Conservation (phyloP, 176 grass and related monocot species). For the Carex kokanica region DNA sequence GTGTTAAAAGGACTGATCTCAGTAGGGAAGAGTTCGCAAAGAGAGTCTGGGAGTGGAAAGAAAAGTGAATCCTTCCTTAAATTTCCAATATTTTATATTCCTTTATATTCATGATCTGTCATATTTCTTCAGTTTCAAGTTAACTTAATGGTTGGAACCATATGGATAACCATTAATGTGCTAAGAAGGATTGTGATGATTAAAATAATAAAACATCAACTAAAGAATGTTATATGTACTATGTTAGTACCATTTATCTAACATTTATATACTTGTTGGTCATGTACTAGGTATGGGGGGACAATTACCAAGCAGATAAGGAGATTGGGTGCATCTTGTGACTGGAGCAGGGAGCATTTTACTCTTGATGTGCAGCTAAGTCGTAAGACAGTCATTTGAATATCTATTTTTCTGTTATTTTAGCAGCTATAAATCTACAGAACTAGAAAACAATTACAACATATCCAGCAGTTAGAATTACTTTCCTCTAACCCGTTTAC, state of each 20-base stretch:
- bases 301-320: conserved; percentile 97
- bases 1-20: conserved; percentile 88
- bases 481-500: conserved; percentile 5
- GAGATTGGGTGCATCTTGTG: conserved; percentile 94
- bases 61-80: conserved; percentile 53
- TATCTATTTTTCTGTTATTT: conserved; percentile 22
- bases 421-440: conserved; percentile 2
- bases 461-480: background rate
- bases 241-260: background rate
- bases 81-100: conserved; percentile 7
- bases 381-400: conserved; percentile 51
- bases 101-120: background rate
- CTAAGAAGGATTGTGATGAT: background rate
- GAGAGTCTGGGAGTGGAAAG: conserved; percentile 99
- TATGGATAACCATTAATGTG: background rate
- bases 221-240: conserved; percentile 9
- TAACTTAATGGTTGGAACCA: background rate
- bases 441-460: conserved; percentile 2
- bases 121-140: background rate
- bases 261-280: background rate
- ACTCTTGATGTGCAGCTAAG: conserved; percentile 95
- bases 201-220: background rate
- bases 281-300: conserved; percentile 64
- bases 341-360: conserved; percentile 88
- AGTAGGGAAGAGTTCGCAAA: conserved; percentile 83